phyloP scores from a whole-genome alignment of 805 yeast species.

The Wickerhamiella occidentalis region DNA sequence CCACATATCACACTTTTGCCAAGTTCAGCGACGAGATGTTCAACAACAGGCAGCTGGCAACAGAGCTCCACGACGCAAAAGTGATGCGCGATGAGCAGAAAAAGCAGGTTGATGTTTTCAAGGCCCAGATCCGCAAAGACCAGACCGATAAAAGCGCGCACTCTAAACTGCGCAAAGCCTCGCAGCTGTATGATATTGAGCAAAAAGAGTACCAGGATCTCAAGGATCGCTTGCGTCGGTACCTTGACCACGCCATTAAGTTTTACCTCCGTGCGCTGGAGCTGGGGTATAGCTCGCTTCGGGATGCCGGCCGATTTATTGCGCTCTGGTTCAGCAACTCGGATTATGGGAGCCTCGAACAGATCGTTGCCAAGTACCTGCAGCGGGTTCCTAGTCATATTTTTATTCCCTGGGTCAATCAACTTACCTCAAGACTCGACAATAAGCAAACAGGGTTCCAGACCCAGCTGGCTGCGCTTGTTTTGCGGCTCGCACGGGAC shows the following conservation, averaged over 20 bases:
- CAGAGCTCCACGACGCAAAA: constrained; percentile 27
- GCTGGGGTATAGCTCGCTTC: constrained; percentile 9
- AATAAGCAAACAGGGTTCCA: constrained; percentile 56
- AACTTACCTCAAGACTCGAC: constrained; percentile 58
- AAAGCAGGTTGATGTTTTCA: background rate
- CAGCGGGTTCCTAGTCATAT: constrained; percentile 42
- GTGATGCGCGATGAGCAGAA: constrained; percentile 10
- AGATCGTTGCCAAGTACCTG: constrained; percentile 31
- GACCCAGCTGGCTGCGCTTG: constrained; percentile 28
- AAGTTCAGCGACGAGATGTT: constrained; percentile 40
- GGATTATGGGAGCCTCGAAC: constrained; percentile 34
- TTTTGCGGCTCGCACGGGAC: background rate
- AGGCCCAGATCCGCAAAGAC: background rate
- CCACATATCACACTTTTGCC: constrained; percentile 42
- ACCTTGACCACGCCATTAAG: constrained; percentile 42
- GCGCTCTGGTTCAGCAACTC: constrained; percentile 70
- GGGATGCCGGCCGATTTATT: constrained; percentile 39
- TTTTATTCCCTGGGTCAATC: constrained; percentile 72
- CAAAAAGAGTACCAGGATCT: constrained; percentile 34
- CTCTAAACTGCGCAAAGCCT: constrained; percentile 22
- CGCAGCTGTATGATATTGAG: constrained; percentile 36
- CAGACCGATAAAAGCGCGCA: background rate
- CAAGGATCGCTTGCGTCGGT: constrained; percentile 30
- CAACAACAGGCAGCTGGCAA: constrained; percentile 19
- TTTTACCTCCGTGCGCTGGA: constrained; percentile 42